phyloP scores from a whole-genome alignment of 257 asterid genomes.

The Gardenia jasminoides region DNA sequence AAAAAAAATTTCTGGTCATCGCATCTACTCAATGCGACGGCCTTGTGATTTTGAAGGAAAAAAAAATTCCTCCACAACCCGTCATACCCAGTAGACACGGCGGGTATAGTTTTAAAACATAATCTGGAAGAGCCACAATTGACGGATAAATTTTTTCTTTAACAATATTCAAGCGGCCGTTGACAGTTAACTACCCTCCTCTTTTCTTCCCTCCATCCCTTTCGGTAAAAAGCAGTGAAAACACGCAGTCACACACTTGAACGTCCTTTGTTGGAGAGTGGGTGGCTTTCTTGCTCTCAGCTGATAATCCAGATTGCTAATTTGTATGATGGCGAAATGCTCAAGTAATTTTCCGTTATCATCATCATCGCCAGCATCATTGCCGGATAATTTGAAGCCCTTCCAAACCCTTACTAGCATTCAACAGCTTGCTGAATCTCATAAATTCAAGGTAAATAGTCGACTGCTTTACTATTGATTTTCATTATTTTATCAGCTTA shows the following conservation, averaged over 20 bases:
- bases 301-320: neutral
- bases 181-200: no score
- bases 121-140: no score
- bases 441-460: constrained; percentile 50
- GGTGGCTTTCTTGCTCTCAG: neutral
- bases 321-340: constrained; percentile 15
- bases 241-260: neutral
- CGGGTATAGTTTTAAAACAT: no score
- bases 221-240: neutral
- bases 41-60: no score
- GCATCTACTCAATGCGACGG: no score
- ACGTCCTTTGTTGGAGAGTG: neutral
- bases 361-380: constrained; percentile 1
- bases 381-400: constrained; percentile 27
- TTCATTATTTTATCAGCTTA: neutral
- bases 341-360: neutral
- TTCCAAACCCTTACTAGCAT: constrained; percentile 56
- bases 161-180: no score
- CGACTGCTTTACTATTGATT: neutral
- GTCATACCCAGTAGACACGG: no score
- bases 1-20: no score
- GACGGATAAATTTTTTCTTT: no score
- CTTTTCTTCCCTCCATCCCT: neutral
- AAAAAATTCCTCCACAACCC: no score
- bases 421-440: constrained; percentile 62